A percentile compares a stretch with the other conserved stretches of the same genome.
These are phyloP conservation scores for Brassica carinata DNA, from an alignment of 345 rosid genomes.

Conservation along the genomic window DNA sequence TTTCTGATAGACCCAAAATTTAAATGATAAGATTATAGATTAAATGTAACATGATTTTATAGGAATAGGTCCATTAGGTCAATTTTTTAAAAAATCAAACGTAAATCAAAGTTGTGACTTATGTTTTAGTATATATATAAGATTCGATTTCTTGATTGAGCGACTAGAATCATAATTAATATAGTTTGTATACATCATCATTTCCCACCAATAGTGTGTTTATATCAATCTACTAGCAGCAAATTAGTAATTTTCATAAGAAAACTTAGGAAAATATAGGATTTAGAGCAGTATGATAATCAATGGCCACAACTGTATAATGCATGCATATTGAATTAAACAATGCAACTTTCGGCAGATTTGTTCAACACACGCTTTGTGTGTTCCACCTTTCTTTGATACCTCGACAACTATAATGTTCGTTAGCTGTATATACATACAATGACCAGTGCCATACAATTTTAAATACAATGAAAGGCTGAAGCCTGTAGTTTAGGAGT, in stretches of 20 bases:
- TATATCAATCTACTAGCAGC: background rate
- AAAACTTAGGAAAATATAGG: background rate
- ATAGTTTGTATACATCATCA: background rate
- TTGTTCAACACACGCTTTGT: conserved; percentile 33
- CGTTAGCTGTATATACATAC: conserved; percentile 16
- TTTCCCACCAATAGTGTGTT: background rate
- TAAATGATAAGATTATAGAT: too few relatives aligned
- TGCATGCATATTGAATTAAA: conserved; percentile 36
- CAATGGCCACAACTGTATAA: conserved; percentile 29
- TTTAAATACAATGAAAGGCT: background rate
- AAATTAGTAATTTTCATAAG: background rate
- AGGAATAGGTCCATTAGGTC: too few relatives aligned
- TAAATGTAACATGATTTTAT: too few relatives aligned
- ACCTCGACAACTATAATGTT: background rate
- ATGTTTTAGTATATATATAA: too few relatives aligned
- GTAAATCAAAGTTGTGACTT: too few relatives aligned
- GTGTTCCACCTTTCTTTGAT: conserved; percentile 17
- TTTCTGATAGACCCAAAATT: too few relatives aligned
- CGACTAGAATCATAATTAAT: background rate
- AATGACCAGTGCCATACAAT: background rate
- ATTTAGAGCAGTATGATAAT: conserved; percentile 6
- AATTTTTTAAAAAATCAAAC: too few relatives aligned
- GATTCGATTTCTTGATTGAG: background rate
- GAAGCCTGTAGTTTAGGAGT: background rate
- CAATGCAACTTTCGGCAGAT: background rate